phyloP scores from a whole-genome alignment of 2,329 filamentous ascomycete genomes.

The Fusarium newnesense region DNA sequence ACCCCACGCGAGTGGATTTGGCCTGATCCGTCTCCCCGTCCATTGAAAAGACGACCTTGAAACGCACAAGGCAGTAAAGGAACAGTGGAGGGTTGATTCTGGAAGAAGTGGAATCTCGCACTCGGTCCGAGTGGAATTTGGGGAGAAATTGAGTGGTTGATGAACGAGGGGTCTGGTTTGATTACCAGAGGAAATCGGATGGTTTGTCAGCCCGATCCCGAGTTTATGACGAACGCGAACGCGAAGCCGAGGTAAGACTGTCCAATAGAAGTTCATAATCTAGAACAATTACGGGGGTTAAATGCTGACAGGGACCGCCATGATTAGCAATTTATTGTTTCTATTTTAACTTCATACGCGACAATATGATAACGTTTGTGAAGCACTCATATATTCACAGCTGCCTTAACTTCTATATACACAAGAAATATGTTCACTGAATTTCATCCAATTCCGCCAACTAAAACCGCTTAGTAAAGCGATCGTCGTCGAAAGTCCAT shows the following conservation, averaged over 20 bases:
- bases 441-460: background rate
- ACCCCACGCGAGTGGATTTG: conserved; percentile 22
- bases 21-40: background rate
- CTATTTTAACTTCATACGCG: background rate
- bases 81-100: background rate
- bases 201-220: conserved; percentile 9
- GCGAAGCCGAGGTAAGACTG: background rate
- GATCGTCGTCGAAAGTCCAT: conserved; percentile 29
- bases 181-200: background rate
- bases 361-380: background rate
- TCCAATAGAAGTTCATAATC: background rate
- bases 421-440: conserved; percentile 14
- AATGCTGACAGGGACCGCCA: background rate
- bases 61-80: background rate
- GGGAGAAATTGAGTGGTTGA: background rate
- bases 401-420: conserved; percentile 7
- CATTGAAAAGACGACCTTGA: background rate
- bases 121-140: conserved; percentile 15
- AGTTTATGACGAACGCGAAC: background rate
- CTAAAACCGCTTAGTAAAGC: background rate
- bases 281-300: fast-evolving
- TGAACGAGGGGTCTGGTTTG: background rate
- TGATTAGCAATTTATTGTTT: background rate
- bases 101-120: background rate
- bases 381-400: conserved; percentile 16